Conservation (phyloP, 2,329 filamentous ascomycete genomes). For the Hymenoscyphus albidus region DNA sequence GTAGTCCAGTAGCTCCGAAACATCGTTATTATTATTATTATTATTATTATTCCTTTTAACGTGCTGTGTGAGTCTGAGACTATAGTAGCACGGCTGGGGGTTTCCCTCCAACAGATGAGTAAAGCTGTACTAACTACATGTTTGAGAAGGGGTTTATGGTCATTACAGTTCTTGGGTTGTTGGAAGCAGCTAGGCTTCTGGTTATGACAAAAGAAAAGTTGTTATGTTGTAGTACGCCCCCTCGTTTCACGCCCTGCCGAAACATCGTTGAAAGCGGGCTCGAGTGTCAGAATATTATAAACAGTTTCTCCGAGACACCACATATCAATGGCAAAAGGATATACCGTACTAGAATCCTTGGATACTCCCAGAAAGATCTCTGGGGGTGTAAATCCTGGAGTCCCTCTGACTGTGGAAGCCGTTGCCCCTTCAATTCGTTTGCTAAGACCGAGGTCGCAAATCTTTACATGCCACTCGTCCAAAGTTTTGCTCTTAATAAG, state of each 20-base stretch:
- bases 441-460: conserved; percentile 2
- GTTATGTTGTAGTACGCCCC: no score
- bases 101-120: no score
- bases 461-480: not conserved
- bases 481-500: not conserved
- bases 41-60: no score
- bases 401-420: not conserved
- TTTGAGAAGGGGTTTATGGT: no score
- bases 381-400: not conserved
- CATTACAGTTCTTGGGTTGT: no score
- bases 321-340: not conserved
- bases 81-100: no score
- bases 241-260: no score
- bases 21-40: no score
- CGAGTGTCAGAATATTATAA: not conserved
- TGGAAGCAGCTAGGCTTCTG: no score
- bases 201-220: no score
- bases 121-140: no score
- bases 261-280: not conserved
- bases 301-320: not conserved
- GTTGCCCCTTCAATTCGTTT: not conserved
- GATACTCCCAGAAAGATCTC: not conserved
- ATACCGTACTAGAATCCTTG: not conserved
- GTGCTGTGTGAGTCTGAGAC: no score
- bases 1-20: not conserved